These are phyloP conservation scores for Phytophthora syringae DNA, from an alignment of 352 stramenopile genomes.

Conservation along the genomic window DNA sequence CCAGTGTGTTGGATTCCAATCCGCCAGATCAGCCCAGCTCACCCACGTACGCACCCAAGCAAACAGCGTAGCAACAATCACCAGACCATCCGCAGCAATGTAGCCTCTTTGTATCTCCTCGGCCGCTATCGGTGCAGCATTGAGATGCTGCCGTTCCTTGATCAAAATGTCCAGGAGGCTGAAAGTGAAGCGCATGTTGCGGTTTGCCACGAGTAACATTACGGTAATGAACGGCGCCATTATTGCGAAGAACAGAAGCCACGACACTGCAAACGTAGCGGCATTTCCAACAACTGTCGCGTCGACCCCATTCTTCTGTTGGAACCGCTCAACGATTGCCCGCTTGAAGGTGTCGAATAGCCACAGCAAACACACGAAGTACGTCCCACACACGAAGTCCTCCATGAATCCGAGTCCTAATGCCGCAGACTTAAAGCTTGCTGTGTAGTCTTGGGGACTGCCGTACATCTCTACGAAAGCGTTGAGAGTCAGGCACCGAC, in stretches of 20 bases:
- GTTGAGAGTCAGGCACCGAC: conserved; percentile 23
- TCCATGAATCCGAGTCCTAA: conserved; percentile 32
- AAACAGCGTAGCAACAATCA: conserved; percentile 14
- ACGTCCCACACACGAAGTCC: conserved; percentile 39
- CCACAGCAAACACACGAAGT: conserved; percentile 31
- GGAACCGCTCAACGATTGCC: neutral
- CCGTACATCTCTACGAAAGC: conserved; percentile 28
- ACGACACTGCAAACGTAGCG: conserved; percentile 19
- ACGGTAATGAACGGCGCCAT: conserved; percentile 41
- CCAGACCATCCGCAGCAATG: conserved; percentile 14
- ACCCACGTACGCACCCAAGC: conserved; percentile 6
- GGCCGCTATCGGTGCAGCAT: conserved; percentile 31
- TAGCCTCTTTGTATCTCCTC: conserved; percentile 42
- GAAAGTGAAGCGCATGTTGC: conserved; percentile 51
- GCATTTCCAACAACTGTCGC: neutral
- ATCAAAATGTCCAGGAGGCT: conserved; percentile 26
- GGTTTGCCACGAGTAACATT: conserved; percentile 41
- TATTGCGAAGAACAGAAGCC: conserved; percentile 30
- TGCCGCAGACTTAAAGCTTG: conserved; percentile 13
- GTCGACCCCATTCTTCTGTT: neutral
- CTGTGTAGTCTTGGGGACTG: conserved; percentile 11
- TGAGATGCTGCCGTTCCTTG: conserved; percentile 37
- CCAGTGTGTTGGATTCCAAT: conserved; percentile 21
- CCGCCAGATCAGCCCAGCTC: conserved; percentile 12
- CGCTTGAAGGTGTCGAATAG: conserved; percentile 17